Conservation (phyloP, 1,284 basidiomycete species). For the Crepidotus sp. region DNA sequence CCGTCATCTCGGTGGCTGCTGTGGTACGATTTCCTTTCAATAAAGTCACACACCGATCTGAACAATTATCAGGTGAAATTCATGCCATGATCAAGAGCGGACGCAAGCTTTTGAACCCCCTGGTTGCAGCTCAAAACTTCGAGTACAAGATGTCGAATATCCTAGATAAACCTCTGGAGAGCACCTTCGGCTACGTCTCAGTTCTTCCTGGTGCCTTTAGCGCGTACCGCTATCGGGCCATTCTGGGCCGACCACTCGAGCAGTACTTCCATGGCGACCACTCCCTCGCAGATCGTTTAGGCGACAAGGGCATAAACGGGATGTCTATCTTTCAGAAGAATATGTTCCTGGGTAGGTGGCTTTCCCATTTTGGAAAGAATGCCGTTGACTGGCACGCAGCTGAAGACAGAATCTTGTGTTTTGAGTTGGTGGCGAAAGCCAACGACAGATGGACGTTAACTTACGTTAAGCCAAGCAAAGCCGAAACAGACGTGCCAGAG, state of each 20-base stretch:
- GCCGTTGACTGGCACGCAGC: too few relatives aligned
- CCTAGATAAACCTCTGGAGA: conserved; percentile 91
- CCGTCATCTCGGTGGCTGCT: conserved; percentile 40
- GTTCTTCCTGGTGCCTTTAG: conserved; percentile 96
- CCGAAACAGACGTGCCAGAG: conserved; percentile 93
- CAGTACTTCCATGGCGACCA: conserved; percentile 99
- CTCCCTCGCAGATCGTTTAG: conserved; percentile 85
- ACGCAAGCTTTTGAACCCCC: conserved; percentile 85
- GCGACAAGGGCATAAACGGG: conserved; percentile 89
- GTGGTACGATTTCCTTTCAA: too few relatives aligned
- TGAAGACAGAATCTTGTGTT: conserved; percentile 94
- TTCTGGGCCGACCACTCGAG: conserved; percentile 85
- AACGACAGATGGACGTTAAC: conserved; percentile 83
- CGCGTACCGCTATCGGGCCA: conserved; percentile 87
- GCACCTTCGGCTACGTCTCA: conserved; percentile 91
- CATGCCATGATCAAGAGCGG: conserved; percentile 93
- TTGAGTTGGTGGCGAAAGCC: conserved; percentile 91
- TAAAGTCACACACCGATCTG: too few relatives aligned
- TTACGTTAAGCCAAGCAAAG: conserved; percentile 93
- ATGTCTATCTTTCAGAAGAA: conserved; percentile 99
- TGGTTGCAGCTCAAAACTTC: conserved; percentile 95
- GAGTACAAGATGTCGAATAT: conserved; percentile 99
- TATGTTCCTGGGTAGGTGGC: conserved; percentile 76
- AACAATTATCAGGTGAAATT: too few relatives aligned
- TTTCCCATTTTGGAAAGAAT: too few relatives aligned